Base-by-base conservation (phyloP, 805 yeast genomes). In the Candida golubevii region DNA sequence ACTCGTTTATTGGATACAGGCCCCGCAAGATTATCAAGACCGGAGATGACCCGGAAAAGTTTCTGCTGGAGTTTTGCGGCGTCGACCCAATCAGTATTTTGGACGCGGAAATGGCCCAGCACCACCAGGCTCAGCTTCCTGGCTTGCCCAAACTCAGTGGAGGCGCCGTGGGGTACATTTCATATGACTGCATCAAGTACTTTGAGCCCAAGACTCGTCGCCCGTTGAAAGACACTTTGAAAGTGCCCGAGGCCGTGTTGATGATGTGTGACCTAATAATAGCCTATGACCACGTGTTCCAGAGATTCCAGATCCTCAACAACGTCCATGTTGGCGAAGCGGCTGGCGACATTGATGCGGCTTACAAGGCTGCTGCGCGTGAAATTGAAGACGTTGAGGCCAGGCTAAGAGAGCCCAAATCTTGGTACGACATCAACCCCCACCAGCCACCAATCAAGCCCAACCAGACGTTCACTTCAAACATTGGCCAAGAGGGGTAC, bases 141-240 rank as follows among this genome's bases (percentile, higher is more conserved):
- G 95, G 95, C 35, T 70, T 90, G 39, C 88, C 96, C 11, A 79
- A 77, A 50, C 69, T 89, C 46, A 83, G 90, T 55, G 99, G 99
- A 46, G 99, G 99, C 51, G 98, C 98, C 6, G 77, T 91, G 43
- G 99, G 99, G 1, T 93, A 89, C 61, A 82, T 93, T 36, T 88
- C 97, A 1, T 93, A 93, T 59, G 99, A 93, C 65, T 93, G 99
- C 71, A 85, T 93, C 59, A 86, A 88, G 62, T 93, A 93, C 66
- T 93, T 93, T 55, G 99, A 93, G 68, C 99, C 99, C 47, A 83
- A 76, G 55, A 91, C 98, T 1, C 77, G 75, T 48, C 78, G 87
- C 51, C 75, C 75, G 3, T 72, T 90, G 54, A 80, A 84, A 54
- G 98, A 93, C 63, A 82, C 83, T 1, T 69, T 93, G 55, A 66